phyloP scores from a whole-genome alignment of 139 green algal genomes.

The Chlorella vulgaris region DNA sequence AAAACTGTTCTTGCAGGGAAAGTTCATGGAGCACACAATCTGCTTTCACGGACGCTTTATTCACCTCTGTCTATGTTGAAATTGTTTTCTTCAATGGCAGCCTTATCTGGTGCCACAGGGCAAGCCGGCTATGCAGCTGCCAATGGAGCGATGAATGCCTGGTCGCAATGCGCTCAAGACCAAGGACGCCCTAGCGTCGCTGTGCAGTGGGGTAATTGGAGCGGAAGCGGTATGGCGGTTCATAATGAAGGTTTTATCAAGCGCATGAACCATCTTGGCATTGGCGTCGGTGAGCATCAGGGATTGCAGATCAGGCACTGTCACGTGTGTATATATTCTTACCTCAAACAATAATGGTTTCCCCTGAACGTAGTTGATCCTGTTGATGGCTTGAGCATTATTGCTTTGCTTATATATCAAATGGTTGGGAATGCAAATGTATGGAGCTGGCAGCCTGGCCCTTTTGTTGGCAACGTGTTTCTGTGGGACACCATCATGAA shows the following conservation, averaged over 20 bases:
- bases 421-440: background rate
- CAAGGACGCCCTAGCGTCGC: background rate
- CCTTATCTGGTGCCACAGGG: conserved; percentile 51
- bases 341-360: too few species aligned
- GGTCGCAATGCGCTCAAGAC: background rate
- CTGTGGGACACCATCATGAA: conserved; percentile 20
- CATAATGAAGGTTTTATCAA: conserved; percentile 37
- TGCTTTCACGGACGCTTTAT: background rate
- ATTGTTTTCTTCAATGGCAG: conserved; percentile 63
- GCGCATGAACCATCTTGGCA: conserved; percentile 67
- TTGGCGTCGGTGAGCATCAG: conserved; percentile 56
- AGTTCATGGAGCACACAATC: conserved; percentile 33
- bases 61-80: conserved; percentile 29
- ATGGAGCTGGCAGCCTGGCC: conserved; percentile 19
- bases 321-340: too few species aligned
- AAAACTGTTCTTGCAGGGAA: conserved; percentile 46
- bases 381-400: too few species aligned
- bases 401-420: conserved; percentile 40
- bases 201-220: conserved; percentile 66
- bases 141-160: conserved; percentile 54
- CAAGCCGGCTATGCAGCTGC: conserved; percentile 61
- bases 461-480: conserved; percentile 28
- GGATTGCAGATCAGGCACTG: too few species aligned
- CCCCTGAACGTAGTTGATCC: too few species aligned
- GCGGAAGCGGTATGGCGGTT: conserved; percentile 53